Conservation (phyloP, 2,329 filamentous ascomycete genomes). For the Aspergillus viridinutans region DNA sequence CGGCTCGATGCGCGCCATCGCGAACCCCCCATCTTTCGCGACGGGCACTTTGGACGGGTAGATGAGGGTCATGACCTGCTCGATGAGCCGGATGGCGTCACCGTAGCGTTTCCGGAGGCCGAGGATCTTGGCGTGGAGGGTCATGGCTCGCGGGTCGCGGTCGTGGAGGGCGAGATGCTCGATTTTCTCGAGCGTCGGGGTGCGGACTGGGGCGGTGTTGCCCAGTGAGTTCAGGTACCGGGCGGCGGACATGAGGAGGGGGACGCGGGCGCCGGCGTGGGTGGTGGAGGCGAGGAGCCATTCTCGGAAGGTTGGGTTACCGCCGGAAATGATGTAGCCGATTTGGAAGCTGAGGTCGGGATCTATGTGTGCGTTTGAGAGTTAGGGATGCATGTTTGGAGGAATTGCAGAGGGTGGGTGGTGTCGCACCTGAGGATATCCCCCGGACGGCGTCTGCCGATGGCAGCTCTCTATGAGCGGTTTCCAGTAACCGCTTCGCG, state of each 20-base stretch:
- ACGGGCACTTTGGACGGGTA: constrained; percentile 9
- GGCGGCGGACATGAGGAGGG: constrained; percentile 13
- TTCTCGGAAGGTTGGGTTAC: constrained; percentile 5
- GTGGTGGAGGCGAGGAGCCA: constrained; percentile 22
- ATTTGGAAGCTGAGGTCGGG: constrained; percentile 24
- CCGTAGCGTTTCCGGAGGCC: constrained; percentile 16
- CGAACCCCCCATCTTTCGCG: constrained; percentile 1
- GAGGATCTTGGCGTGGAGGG: constrained; percentile 26
- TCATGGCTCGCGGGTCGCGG: constrained; percentile 25
- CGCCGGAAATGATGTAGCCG: constrained; percentile 8
- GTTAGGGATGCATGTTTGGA: background rate
- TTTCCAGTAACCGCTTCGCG: constrained; percentile 10
- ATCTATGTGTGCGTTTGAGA: constrained; percentile 8
- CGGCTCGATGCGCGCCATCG: constrained; percentile 11
- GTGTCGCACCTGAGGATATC: constrained; percentile 7
- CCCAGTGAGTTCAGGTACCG: constrained; percentile 5
- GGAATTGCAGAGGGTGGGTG: background rate
- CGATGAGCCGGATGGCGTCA: constrained; percentile 20
- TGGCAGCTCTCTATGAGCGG: constrained; percentile 4
- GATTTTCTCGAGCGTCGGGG: constrained; percentile 13
- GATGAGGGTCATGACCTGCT: constrained; percentile 22
- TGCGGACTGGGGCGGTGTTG: constrained; percentile 2
- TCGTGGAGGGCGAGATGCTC: constrained; percentile 20
- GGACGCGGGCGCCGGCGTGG: constrained; percentile 16
- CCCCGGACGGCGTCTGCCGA: constrained; percentile 5